Evolutionary conservation across 345 rosid species (phyloP).

Genomic region (Gossypium sturtianum): DNA sequence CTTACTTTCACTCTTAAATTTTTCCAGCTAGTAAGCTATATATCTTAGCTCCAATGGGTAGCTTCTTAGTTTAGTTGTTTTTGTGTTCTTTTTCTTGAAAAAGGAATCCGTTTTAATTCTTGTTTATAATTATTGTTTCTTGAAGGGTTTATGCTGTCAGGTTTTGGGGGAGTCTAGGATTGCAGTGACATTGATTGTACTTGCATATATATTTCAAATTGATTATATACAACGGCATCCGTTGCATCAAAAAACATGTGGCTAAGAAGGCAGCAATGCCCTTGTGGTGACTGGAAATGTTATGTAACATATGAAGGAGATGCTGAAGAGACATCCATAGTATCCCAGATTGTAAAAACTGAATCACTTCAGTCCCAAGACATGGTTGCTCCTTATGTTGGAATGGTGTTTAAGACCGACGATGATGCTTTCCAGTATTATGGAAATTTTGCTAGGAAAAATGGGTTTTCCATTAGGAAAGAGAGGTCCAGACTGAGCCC

Average conservation of each 20-base stretch:
- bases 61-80: not conserved
- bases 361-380: slow-evolving; percentile 15
- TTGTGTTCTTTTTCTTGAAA: not conserved
- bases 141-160: slow-evolving; percentile 18
- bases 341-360: slow-evolving; percentile 22
- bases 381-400: slow-evolving; percentile 33
- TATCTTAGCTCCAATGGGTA: not conserved
- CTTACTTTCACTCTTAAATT: not conserved
- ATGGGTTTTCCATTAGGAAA: slow-evolving; percentile 32
- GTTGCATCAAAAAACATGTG: slow-evolving; percentile 24
- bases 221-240: slow-evolving; percentile 14
- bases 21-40: not conserved
- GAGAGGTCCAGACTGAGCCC: slow-evolving; percentile 34
- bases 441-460: slow-evolving; percentile 32
- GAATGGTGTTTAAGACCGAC: slow-evolving; percentile 34
- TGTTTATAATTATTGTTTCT: not conserved
- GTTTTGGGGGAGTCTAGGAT: slow-evolving; percentile 12
- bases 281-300: slow-evolving; percentile 38
- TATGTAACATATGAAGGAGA: slow-evolving; percentile 30
- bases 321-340: slow-evolving; percentile 24
- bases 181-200: not conserved
- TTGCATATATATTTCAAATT: not conserved
- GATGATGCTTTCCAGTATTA: slow-evolving; percentile 35
- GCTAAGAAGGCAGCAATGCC: slow-evolving; percentile 41
- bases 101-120: not conserved